Evolutionary conservation across 371 early-diverging fungal genomes (phyloP).

Genomic region (Nematocida sp.): DNA sequence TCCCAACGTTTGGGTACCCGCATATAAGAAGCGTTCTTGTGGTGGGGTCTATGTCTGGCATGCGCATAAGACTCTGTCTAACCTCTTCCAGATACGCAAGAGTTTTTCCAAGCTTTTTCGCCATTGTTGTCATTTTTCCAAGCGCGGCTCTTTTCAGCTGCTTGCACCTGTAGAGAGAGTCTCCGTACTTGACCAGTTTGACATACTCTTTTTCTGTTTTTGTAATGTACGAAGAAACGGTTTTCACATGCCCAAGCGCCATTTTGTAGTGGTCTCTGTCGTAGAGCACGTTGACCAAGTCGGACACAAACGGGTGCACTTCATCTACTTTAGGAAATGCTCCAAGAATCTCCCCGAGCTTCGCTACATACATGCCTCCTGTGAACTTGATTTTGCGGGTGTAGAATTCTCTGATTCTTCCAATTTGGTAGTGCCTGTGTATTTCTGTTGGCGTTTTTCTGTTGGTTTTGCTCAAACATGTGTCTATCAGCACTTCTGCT

Average conservation of each 20-base stretch:
- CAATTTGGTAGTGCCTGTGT: slow-evolving; percentile 84
- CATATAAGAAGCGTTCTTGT: slow-evolving; percentile 93
- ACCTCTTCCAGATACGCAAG: slow-evolving; percentile 97
- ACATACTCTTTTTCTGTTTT: slow-evolving; percentile 92
- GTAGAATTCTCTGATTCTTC: slow-evolving; percentile 93
- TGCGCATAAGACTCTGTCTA: slow-evolving; percentile 90
- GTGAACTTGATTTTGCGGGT: slow-evolving; percentile 99
- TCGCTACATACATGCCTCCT: slow-evolving; percentile 80
- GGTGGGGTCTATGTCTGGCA: slow-evolving; percentile 95
- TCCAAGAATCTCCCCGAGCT: slow-evolving; percentile 78
- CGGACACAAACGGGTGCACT: slow-evolving; percentile 99
- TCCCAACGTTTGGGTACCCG: slow-evolving; percentile 99
- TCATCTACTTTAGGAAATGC: slow-evolving; percentile 98
- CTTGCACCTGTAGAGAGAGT: slow-evolving; percentile 96
- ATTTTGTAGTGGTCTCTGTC: slow-evolving; percentile 99
- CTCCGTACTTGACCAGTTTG: slow-evolving; percentile 94
- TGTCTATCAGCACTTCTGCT: slow-evolving; percentile 87
- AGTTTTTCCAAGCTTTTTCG: slow-evolving; percentile 93
- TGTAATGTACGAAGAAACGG: slow-evolving; percentile 84
- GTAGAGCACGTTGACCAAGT: slow-evolving; percentile 98
- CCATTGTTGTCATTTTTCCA: slow-evolving; percentile 96
- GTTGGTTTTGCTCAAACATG: slow-evolving; percentile 92
- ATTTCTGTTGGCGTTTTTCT: slow-evolving; percentile 97
- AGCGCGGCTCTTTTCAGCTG: slow-evolving; percentile 96
- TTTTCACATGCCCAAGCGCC: slow-evolving; percentile 94